These are phyloP conservation scores for Rhodotorula sp. DNA, from an alignment of 1,284 basidiomycete genomes.

Conservation along the genomic window DNA sequence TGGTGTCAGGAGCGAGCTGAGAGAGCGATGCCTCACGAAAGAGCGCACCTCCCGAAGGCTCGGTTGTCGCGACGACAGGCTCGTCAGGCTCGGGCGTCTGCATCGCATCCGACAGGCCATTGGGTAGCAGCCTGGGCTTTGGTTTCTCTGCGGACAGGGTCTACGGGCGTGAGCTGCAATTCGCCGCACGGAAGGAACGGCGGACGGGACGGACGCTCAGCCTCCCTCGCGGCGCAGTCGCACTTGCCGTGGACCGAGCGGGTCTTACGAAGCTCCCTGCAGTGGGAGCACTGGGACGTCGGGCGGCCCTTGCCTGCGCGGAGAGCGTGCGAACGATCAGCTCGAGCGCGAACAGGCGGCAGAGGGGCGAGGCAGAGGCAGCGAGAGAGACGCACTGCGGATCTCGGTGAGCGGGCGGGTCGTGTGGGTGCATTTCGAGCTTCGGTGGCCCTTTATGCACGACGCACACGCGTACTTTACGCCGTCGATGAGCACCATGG, in stretches of 20 bases:
- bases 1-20: background rate
- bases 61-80: background rate
- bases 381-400: constrained; percentile 31
- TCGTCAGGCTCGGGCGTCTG: background rate
- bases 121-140: constrained; percentile 21
- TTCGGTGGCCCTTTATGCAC: constrained; percentile 40
- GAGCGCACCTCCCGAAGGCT: constrained; percentile 19
- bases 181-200: background rate
- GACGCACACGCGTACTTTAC: constrained; percentile 40
- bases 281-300: constrained; percentile 38
- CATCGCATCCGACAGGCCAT: constrained; percentile 28
- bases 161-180: background rate
- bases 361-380: background rate
- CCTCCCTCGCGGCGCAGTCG: constrained; percentile 27
- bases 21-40: background rate
- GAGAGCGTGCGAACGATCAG: background rate
- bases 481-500: constrained; percentile 27
- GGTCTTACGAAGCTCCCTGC: constrained; percentile 35
- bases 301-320: constrained; percentile 39
- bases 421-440: constrained; percentile 40
- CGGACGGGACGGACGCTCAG: constrained; percentile 15
- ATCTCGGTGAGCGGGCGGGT: constrained; percentile 35
- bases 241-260: constrained; percentile 35
- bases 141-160: constrained; percentile 3
- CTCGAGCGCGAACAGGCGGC: background rate